Percentiles rank a stretch among this genome's conserved stretches.
phyloP scores from a whole-genome alignment of 2,329 filamentous ascomycete species.

The Phyllosticta ampelicida region DNA sequence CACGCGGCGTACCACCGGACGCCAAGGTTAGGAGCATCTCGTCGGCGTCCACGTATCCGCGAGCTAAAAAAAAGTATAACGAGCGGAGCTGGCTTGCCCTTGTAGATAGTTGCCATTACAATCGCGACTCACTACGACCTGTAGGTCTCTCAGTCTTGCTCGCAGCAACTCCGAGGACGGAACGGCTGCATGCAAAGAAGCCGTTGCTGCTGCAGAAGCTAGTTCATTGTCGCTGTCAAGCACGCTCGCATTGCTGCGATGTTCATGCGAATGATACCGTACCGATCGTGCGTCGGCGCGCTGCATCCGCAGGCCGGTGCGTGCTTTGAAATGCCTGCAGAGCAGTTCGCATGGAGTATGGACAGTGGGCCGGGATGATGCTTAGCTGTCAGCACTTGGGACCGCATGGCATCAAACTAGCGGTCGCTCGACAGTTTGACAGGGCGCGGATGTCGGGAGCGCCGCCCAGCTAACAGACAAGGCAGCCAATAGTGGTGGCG shows the following conservation, averaged over 20 bases:
- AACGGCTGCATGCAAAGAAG: background rate
- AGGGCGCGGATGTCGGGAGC: background rate
- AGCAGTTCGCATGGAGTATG: background rate
- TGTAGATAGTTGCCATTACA: background rate
- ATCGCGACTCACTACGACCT: background rate
- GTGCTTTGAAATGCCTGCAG: background rate
- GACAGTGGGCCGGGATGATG: background rate
- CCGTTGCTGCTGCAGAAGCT: background rate
- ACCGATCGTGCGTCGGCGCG: background rate
- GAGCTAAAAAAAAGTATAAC: background rate
- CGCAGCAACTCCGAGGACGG: background rate
- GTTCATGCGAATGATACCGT: background rate
- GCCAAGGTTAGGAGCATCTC: background rate
- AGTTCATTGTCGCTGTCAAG: background rate
- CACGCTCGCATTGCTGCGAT: background rate
- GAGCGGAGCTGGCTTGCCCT: background rate
- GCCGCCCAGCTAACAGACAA: background rate
- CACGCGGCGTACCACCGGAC: background rate
- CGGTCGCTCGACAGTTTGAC: background rate
- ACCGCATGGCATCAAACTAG: background rate
- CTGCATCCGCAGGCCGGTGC: background rate
- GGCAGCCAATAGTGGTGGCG: background rate
- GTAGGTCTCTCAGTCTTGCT: background rate
- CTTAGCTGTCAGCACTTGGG: background rate
- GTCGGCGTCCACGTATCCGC: background rate